These are phyloP conservation scores for Lojkania enalia DNA, from an alignment of 2,329 filamentous ascomycete genomes.

Conservation along the genomic window DNA sequence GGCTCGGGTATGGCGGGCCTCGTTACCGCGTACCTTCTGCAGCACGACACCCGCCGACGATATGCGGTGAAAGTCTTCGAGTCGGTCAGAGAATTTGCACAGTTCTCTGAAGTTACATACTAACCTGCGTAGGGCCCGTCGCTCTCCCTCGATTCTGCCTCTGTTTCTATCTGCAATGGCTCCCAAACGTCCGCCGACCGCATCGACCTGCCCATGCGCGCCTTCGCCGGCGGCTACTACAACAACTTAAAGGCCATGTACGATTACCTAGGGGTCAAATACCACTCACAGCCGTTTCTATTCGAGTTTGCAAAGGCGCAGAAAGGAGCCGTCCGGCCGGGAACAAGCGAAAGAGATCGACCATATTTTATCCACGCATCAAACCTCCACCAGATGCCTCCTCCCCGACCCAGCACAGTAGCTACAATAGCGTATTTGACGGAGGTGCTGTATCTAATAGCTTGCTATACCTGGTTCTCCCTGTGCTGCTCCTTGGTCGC, in stretches of 20 bases:
- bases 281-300: conserved; percentile 56
- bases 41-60: no score
- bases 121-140: conserved; percentile 42
- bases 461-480: no score
- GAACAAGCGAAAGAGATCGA: conserved; percentile 4
- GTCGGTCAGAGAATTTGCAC: no score
- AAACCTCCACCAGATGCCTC: no score
- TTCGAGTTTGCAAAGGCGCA: conserved; percentile 54
- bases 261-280: conserved; percentile 55
- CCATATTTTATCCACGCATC: no score
- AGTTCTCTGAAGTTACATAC: neutral
- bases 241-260: conserved; percentile 61
- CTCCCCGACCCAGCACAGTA: no score
- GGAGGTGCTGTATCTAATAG: no score
- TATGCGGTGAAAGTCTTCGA: no score
- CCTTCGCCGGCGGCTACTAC: conserved; percentile 59
- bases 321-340: conserved; percentile 9
- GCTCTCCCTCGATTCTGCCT: conserved; percentile 52
- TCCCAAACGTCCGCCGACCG: conserved; percentile 33
- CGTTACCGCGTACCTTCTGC: no score
- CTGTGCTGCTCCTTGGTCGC: no score
- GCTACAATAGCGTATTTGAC: no score
- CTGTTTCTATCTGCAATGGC: conserved; percentile 42
- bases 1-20: no score
- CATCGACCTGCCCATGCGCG: conserved; percentile 57